Percentiles rank a stretch among this genome's conserved stretches.
Conservation (phyloP, 352 stramenopile genomes). For the Phytophthora sojae region DNA sequence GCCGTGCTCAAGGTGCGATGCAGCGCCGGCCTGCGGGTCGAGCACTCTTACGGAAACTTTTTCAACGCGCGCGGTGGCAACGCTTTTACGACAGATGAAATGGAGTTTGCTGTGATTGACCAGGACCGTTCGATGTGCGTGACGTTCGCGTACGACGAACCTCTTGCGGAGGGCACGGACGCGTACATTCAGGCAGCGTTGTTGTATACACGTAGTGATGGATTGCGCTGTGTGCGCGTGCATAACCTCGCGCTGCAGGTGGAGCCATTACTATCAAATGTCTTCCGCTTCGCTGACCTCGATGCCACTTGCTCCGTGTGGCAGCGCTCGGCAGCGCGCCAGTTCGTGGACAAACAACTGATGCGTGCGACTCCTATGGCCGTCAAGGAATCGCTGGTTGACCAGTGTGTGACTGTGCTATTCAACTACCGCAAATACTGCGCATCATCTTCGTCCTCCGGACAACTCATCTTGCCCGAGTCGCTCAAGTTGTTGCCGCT, state of each 20-base stretch:
- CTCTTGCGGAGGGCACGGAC: constrained; percentile 71
- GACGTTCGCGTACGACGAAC: constrained; percentile 90
- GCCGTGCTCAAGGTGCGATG: constrained; percentile 91
- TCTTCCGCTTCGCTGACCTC: constrained; percentile 90
- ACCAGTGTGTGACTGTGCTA: constrained; percentile 89
- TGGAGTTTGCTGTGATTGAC: constrained; percentile 91
- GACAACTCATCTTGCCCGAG: constrained; percentile 93
- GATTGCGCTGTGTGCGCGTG: constrained; percentile 90
- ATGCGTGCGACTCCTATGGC: constrained; percentile 81
- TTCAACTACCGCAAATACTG: constrained; percentile 94
- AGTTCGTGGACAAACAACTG: constrained; percentile 84
- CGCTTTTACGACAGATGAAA: constrained; percentile 78
- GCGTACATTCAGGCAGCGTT: constrained; percentile 91
- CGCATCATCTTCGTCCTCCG: constrained; percentile 88
- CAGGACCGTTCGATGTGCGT: constrained; percentile 88
- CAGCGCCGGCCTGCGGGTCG: constrained; percentile 83
- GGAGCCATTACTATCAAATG: constrained; percentile 80
- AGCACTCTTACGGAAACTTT: constrained; percentile 88
- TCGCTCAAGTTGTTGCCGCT: constrained; percentile 92
- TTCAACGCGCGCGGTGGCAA: constrained; percentile 68
- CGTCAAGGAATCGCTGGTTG: constrained; percentile 83
- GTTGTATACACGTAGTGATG: constrained; percentile 88
- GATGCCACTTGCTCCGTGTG: constrained; percentile 89
- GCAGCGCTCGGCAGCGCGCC: constrained; percentile 79
- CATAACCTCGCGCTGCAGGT: constrained; percentile 90